Conservation (phyloP, 192 early-diverging fungal genomes). For the Entophlyctis luteolus region DNA sequence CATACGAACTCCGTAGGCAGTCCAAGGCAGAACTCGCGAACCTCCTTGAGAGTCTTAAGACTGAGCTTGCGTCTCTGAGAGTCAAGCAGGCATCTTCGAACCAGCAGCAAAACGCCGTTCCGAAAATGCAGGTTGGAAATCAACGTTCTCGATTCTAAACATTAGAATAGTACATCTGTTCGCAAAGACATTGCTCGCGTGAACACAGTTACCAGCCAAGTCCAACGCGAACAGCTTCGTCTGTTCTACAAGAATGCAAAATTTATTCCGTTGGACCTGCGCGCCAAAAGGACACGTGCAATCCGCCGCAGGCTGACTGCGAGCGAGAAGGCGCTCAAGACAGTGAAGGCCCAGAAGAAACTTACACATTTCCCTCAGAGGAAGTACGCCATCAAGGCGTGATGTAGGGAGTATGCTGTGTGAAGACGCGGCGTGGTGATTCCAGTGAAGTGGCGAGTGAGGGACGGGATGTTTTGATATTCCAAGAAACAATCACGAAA, state of each 20-base stretch:
- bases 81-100: conserved; percentile 86
- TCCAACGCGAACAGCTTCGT: conserved; percentile 83
- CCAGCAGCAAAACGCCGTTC: conserved; percentile 37
- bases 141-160: not conserved
- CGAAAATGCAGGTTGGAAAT: conserved; percentile 64
- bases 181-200: conserved; percentile 94
- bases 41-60: conserved; percentile 90
- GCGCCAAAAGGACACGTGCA: conserved; percentile 97
- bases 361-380: conserved; percentile 83
- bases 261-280: conserved; percentile 92
- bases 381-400: conserved; percentile 64
- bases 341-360: conserved; percentile 86
- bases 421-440: not conserved
- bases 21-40: conserved; percentile 88
- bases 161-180: conserved; percentile 60
- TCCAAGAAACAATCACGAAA: too few species aligned
- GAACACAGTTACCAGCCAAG: conserved; percentile 93
- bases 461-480: too few species aligned
- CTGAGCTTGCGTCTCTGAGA: conserved; percentile 87
- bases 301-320: conserved; percentile 91
- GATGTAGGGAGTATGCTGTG: conserved; percentile 7
- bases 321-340: conserved; percentile 75
- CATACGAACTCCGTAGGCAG: conserved; percentile 89
- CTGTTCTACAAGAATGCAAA: conserved; percentile 92
- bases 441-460: not conserved